phyloP scores from a whole-genome alignment of 2,329 filamentous ascomycete species.

The Beauveria sp. region DNA sequence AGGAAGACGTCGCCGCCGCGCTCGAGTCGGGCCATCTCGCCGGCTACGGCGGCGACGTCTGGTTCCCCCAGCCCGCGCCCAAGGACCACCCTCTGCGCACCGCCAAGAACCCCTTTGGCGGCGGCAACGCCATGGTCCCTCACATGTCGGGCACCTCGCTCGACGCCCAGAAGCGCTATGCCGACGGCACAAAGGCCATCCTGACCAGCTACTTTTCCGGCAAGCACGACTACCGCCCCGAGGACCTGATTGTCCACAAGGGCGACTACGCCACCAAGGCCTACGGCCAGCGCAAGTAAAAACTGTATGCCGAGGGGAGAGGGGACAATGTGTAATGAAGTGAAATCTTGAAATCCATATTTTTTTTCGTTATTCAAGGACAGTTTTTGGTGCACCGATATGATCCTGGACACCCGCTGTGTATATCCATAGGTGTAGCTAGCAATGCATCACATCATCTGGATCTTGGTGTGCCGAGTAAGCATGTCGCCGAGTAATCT shows the following conservation, averaged over 20 bases:
- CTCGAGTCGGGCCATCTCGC: conserved; percentile 86
- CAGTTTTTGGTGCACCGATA: conserved; percentile 1
- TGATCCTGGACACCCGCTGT: conserved; percentile 9
- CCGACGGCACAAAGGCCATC: conserved; percentile 80
- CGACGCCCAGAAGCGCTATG: conserved; percentile 91
- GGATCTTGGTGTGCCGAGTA: no score
- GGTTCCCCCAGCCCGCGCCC: conserved; percentile 96
- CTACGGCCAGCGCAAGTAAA: conserved; percentile 65
- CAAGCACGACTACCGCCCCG: conserved; percentile 74
- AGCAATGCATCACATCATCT: conserved; percentile 5
- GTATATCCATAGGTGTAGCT: conserved; percentile 7
- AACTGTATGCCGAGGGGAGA: neutral
- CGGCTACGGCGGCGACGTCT: conserved; percentile 83
- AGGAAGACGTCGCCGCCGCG: conserved; percentile 94
- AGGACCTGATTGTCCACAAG: conserved; percentile 84
- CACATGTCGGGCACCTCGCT: conserved; percentile 99
- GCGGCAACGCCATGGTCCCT: conserved; percentile 96
- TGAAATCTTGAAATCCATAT: neutral
- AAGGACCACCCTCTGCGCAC: conserved; percentile 87
- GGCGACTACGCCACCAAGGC: conserved; percentile 95
- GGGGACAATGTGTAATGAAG: neutral
- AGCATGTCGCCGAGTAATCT: no score
- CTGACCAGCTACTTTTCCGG: conserved; percentile 86
- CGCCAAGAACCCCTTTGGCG: conserved; percentile 90
- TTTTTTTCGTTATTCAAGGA: neutral